Conservation (phyloP, 768 basidiomycete genomes). For the Gloeophyllum trabeum region DNA sequence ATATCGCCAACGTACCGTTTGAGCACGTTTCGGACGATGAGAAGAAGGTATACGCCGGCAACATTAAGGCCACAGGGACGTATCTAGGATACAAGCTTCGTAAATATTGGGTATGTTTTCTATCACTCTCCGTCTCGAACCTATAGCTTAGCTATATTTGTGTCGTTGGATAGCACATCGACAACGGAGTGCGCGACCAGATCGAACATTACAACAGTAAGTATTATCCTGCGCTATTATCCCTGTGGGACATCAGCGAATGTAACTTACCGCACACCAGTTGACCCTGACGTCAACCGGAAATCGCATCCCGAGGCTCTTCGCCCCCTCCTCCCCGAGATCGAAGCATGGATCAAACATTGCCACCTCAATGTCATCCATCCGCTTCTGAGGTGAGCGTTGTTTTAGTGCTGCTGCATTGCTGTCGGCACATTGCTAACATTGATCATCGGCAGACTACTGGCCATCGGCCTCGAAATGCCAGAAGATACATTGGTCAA, state of each 20-base stretch:
- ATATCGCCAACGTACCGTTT: background rate
- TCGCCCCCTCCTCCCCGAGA: background rate
- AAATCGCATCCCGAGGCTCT: background rate
- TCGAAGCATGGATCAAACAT: slow-evolving; percentile 22
- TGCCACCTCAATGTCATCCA: slow-evolving; percentile 26
- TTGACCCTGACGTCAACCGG: no score
- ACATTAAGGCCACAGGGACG: background rate
- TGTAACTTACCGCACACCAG: no score
- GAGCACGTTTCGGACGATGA: background rate
- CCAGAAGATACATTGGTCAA: slow-evolving; percentile 33
- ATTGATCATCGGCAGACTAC: slow-evolving; percentile 17
- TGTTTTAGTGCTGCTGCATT: no score
- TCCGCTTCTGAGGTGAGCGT: slow-evolving; percentile 23
- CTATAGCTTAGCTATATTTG: no score
- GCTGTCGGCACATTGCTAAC: no score
- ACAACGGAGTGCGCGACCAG: background rate
- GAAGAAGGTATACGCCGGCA: background rate
- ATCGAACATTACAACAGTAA: background rate
- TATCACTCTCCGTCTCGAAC: no score
- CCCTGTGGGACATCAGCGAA: no score
- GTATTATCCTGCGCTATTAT: no score
- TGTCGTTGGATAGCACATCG: background rate
- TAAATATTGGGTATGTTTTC: background rate
- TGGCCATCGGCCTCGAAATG: slow-evolving; percentile 33
- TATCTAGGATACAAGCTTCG: background rate